Evolutionary conservation across 2,329 filamentous ascomycete species (phyloP), one percentile per base, ranked within the genome.

Genomic region (Arthrobotrys pseudoclavata): DNA sequence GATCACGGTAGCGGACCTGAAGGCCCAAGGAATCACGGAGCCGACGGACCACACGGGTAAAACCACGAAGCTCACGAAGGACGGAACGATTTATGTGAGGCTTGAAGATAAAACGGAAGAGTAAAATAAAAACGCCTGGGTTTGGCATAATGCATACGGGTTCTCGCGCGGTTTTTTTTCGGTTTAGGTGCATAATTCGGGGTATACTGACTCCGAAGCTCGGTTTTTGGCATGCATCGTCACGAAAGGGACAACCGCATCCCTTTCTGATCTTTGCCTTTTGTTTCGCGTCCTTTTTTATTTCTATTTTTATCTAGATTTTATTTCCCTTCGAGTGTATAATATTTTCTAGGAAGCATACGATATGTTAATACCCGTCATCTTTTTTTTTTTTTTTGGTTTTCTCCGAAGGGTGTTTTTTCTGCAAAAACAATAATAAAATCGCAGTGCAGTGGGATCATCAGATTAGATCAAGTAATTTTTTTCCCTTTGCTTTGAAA

Each of bases 381-480:
- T 37, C 15, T 48, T 13, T 34, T 24, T 34, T 63, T 24, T 20
- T 15, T 40, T 31, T 40, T 31, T 31, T 31, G 29, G 22, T 5
- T 26, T 29, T 22, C 20, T 7, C 13, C 13, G 55, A 45, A 61
- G 31, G 55, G 34, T 22, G 29, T 57, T 37, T 57, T 24, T 37
- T 55, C 22, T 24, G 47, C 47, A 13, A 34, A 37, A 22, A 40
- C 13, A 24, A 53, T 9, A 53, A 29, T 31, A 29, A 22, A 64
- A 64, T 34, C 42, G 18, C 18, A 47, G 42, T 13, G 37, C 29
- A 31, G 10, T 15, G 42, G n/a, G 31, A 52, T n/a, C 26, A 34
- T 77, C 74, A 77, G 74, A 77, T 77, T 77, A 77, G 74, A 77
- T 77, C 74, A 77, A 77, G 74, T 77, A 67, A 77, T 71, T 77